These are phyloP conservation scores for Amanita phalloides DNA, from an alignment of 768 basidiomycete species.

Conservation along the genomic window DNA sequence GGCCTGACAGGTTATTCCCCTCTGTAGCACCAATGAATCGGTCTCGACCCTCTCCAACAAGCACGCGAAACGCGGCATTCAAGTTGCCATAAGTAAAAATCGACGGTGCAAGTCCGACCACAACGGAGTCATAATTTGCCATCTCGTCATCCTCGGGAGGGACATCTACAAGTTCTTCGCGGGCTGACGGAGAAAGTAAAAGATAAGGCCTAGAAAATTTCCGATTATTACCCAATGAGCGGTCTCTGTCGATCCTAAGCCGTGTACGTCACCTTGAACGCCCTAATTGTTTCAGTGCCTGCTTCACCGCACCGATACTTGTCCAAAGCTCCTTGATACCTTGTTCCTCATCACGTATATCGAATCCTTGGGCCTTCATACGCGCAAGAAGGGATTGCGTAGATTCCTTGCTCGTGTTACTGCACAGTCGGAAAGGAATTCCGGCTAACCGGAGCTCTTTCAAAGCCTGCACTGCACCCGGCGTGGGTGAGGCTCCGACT, in stretches of 20 bases:
- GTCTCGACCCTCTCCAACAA: constrained; percentile 28
- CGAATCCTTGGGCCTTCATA: constrained; percentile 39
- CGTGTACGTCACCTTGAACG: constrained; percentile 24
- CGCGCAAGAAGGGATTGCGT: constrained; percentile 28
- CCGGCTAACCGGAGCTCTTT: constrained; percentile 19
- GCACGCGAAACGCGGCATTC: constrained; percentile 58
- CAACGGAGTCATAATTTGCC: constrained; percentile 41
- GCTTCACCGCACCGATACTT: constrained; percentile 48
- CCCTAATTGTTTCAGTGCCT: constrained; percentile 27
- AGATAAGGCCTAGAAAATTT: constrained; percentile 35
- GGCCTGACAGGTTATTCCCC: neutral
- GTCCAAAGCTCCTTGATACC: constrained; percentile 43
- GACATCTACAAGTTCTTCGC: constrained; percentile 23
- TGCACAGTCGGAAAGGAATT: constrained; percentile 46
- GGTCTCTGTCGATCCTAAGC: neutral
- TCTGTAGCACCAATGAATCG: neutral
- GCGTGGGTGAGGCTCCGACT: constrained; percentile 37
- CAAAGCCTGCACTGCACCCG: constrained; percentile 36
- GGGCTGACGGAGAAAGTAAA: constrained; percentile 40
- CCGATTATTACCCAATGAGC: neutral
- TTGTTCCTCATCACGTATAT: constrained; percentile 15
- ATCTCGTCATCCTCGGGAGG: constrained; percentile 1
- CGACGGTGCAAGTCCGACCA: constrained; percentile 50
- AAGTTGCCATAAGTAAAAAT: constrained; percentile 42
- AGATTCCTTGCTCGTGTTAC: constrained; percentile 63